Evolutionary conservation across 257 asterid species (phyloP).

Genomic region (Catharanthus roseus): DNA sequence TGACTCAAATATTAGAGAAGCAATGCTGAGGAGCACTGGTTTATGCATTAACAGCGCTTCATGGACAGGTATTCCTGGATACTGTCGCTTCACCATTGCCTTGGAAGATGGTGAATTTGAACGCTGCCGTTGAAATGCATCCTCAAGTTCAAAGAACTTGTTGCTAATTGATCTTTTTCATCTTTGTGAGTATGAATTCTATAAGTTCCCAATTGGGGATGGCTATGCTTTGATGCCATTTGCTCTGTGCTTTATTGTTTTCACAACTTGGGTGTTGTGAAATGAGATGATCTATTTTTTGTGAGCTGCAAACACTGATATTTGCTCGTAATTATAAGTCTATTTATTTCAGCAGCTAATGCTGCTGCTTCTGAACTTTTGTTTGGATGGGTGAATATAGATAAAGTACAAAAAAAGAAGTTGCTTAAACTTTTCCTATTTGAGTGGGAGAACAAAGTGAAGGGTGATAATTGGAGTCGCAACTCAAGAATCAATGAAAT

Average conservation of each 20-base stretch:
- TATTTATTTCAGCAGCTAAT: too few species aligned
- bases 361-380: too few species aligned
- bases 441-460: too few species aligned
- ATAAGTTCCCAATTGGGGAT: neutral
- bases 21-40: conserved; percentile 64
- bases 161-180: conserved; percentile 16
- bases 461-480: too few species aligned
- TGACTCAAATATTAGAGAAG: conserved; percentile 80
- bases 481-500: too few species aligned
- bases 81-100: conserved; percentile 83
- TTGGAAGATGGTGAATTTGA: conserved; percentile 68
- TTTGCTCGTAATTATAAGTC: neutral
- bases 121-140: conserved; percentile 78
- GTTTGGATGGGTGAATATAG: too few species aligned
- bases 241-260: conserved; percentile 4
- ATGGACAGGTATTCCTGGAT: conserved; percentile 92
- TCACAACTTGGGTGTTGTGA: conserved; percentile 45
- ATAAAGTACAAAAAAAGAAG: too few species aligned
- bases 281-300: neutral
- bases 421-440: too few species aligned
- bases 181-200: neutral
- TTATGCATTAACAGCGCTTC: conserved; percentile 83
- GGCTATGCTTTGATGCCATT: neutral
- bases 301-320: neutral
- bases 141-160: conserved; percentile 48